phyloP scores from a whole-genome alignment of 2,329 filamentous ascomycete genomes.

The Talaromyces amestolkiae region DNA sequence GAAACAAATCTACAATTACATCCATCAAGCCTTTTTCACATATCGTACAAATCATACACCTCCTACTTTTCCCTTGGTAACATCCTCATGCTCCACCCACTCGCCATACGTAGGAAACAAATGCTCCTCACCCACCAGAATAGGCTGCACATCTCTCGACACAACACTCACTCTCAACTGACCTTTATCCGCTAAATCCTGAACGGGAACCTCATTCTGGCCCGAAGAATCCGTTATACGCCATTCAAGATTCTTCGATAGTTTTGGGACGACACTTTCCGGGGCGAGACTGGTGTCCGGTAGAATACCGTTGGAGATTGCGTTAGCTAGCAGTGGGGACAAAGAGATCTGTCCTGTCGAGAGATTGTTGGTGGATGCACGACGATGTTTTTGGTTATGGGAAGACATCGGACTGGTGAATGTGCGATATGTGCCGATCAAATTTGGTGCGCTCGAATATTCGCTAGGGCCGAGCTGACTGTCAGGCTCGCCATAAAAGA shows the following conservation, averaged over 20 bases:
- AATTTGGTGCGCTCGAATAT: constrained; percentile 50
- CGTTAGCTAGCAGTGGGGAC: constrained; percentile 22
- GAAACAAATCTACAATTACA: not conserved
- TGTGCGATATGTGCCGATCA: constrained; percentile 62
- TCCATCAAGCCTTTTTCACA: too few species aligned
- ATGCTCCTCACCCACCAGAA: constrained; percentile 19
- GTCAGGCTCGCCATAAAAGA: constrained; percentile 60
- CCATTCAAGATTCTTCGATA: constrained; percentile 24
- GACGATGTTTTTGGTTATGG: not conserved
- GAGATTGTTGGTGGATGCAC: not conserved
- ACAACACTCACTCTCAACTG: constrained; percentile 20
- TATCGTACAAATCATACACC: constrained; percentile 10
- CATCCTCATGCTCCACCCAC: constrained; percentile 15
- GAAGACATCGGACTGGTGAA: constrained; percentile 35
- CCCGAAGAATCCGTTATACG: constrained; percentile 18
- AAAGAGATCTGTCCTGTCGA: constrained; percentile 22
- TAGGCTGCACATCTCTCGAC: constrained; percentile 23
- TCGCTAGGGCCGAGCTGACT: constrained; percentile 36
- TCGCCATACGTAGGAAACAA: constrained; percentile 27
- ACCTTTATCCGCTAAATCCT: constrained; percentile 21
- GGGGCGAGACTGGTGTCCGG: constrained; percentile 18
- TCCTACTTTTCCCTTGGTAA: constrained; percentile 18
- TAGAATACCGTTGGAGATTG: constrained; percentile 13
- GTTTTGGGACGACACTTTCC: constrained; percentile 20
- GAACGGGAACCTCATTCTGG: constrained; percentile 21